A percentile compares a stretch with the other conserved stretches of the same genome.
phyloP scores from a whole-genome alignment of 257 asterid species.

The Scutellaria baicalensis region DNA sequence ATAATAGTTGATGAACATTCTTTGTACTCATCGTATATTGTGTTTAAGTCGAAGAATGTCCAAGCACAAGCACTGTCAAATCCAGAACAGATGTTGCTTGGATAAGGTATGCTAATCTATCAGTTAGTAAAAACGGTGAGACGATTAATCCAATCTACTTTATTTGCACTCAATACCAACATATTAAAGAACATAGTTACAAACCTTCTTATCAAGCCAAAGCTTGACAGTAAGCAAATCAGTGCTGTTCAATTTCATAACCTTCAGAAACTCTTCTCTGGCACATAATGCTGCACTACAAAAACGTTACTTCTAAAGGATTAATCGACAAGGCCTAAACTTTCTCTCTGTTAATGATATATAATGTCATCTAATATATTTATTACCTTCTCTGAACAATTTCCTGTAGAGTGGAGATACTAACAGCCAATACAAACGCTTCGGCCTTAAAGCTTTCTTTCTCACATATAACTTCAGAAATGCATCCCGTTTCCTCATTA shows the following conservation, averaged over 20 bases:
- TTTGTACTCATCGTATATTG: constrained; percentile 32
- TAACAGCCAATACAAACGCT: constrained; percentile 46
- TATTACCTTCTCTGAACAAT: constrained; percentile 40
- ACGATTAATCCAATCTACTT: background rate
- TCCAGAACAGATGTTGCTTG: constrained; percentile 45
- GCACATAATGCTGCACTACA: constrained; percentile 54
- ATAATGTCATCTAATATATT: background rate
- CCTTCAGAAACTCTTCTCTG: constrained; percentile 56
- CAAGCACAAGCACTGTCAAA: constrained; percentile 37
- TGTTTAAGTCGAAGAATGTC: constrained; percentile 50
- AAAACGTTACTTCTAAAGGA: constrained; percentile 7
- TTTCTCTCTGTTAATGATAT: background rate
- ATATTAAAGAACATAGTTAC: background rate
- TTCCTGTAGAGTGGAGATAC: constrained; percentile 56
- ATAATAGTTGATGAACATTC: constrained; percentile 33
- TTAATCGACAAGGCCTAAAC: background rate
- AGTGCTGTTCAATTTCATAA: constrained; percentile 44
- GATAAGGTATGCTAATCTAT: constrained; percentile 49
- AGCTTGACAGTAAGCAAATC: constrained; percentile 58
- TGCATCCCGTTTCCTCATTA: constrained; percentile 40
- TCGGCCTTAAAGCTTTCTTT: constrained; percentile 57
- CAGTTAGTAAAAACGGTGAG: background rate
- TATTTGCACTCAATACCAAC: background rate
- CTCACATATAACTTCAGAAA: constrained; percentile 45
- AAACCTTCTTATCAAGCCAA: constrained; percentile 50